Percentiles rank a stretch among this genome's conserved stretches.
Evolutionary conservation across 768 basidiomycete genomes (phyloP).

Genomic region (Tulasnella sp.): DNA sequence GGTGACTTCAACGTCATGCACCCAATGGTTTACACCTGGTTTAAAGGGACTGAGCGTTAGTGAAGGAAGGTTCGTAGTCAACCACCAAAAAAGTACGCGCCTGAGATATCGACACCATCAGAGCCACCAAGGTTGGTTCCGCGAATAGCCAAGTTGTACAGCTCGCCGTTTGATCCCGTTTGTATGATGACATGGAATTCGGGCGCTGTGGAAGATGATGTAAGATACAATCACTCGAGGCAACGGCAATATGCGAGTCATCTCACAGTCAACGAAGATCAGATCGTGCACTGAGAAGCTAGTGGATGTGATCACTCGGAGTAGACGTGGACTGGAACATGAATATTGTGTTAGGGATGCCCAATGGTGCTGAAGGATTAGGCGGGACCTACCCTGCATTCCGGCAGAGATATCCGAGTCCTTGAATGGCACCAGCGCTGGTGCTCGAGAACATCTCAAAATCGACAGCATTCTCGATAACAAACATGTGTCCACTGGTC

Average conservation of each 20-base stretch:
- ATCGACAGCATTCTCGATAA: constrained; percentile 26
- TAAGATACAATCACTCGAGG: not conserved
- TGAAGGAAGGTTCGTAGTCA: no score
- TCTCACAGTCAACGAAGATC: constrained; percentile 25
- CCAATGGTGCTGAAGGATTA: no score
- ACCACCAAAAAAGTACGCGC: not conserved
- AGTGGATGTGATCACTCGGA: constrained; percentile 25
- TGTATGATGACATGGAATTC: constrained; percentile 28
- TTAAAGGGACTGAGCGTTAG: no score
- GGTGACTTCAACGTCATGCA: constrained; percentile 30
- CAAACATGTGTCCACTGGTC: constrained; percentile 27
- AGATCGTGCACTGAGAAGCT: constrained; percentile 28
- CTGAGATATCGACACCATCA: constrained; percentile 27
- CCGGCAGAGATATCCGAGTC: constrained; percentile 25
- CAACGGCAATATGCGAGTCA: not conserved
- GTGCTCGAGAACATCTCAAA: constrained; percentile 28
- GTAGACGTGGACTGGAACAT: constrained; percentile 23
- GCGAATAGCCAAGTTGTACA: constrained; percentile 28
- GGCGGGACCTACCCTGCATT: constrained; percentile 27
- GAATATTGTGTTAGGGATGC: no score
- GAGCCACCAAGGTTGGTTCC: constrained; percentile 26
- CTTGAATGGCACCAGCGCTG: constrained; percentile 27
- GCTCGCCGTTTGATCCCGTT: constrained; percentile 25
- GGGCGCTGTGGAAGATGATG: constrained; percentile 18
- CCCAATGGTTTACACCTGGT: constrained; percentile 24